phyloP scores from a whole-genome alignment of 139 green algal genomes.

The Parachlorella kessleri region DNA sequence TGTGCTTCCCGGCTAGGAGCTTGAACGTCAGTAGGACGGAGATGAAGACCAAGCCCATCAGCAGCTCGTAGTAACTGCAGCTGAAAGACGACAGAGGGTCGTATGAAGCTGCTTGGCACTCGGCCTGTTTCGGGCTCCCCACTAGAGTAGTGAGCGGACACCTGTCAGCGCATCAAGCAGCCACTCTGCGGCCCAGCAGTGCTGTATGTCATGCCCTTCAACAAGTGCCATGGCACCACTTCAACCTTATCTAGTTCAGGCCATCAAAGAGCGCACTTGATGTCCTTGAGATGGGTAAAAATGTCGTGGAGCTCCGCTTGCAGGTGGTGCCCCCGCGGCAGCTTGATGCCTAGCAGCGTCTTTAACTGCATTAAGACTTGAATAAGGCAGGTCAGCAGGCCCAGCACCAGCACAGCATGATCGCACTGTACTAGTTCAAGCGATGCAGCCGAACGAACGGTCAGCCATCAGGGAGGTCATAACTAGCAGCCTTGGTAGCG shows the following conservation, averaged over 20 bases:
- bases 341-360: constrained; percentile 49
- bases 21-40: constrained; percentile 38
- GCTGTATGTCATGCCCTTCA: too few relatives aligned
- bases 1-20: background rate
- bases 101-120: too few relatives aligned
- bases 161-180: too few relatives aligned
- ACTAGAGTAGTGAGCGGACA: too few relatives aligned
- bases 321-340: constrained; percentile 33
- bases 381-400: too few relatives aligned
- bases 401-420: too few relatives aligned
- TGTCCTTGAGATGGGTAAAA: constrained; percentile 8
- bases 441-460: background rate
- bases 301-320: constrained; percentile 35
- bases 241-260: too few relatives aligned
- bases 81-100: background rate
- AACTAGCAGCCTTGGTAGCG: too few relatives aligned
- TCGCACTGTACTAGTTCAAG: background rate
- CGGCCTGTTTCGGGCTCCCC: too few relatives aligned
- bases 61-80: constrained; percentile 36
- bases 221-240: too few relatives aligned
- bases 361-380: constrained; percentile 23
- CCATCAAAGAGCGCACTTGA: constrained; percentile 29
- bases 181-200: too few relatives aligned
- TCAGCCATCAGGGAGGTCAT: too few relatives aligned
- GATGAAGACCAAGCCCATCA: constrained; percentile 51